Conservation (phyloP, 2,329 filamentous ascomycete species). For the Diaporthe vaccinii region DNA sequence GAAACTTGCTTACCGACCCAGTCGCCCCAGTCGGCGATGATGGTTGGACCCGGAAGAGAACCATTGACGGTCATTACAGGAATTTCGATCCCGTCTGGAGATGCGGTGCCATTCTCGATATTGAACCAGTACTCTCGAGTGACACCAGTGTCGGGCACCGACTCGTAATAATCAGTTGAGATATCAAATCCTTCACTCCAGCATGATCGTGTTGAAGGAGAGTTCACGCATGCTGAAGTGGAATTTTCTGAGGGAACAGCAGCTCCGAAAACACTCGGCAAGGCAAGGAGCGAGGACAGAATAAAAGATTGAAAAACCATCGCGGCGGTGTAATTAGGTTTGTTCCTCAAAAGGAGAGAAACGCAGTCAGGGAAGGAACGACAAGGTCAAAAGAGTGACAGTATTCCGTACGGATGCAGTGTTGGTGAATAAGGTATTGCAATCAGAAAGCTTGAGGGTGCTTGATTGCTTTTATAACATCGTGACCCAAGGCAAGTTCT, state of each 20-base stretch:
- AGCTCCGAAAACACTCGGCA: neutral
- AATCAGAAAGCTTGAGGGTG: neutral
- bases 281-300: neutral
- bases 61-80: slow-evolving; percentile 56
- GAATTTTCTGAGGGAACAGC: neutral
- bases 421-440: neutral
- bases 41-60: slow-evolving; percentile 36
- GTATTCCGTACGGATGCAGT: too few relatives aligned
- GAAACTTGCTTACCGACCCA: slow-evolving; percentile 49
- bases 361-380: neutral
- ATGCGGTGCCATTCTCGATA: slow-evolving; percentile 49
- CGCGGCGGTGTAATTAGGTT: neutral
- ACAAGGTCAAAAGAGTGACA: slow-evolving; percentile 12
- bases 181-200: slow-evolving; percentile 57
- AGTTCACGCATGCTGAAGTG: slow-evolving; percentile 43
- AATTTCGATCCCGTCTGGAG: slow-evolving; percentile 55
- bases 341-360: neutral
- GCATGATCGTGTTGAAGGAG: slow-evolving; percentile 46
- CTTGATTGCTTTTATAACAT: slow-evolving; percentile 2
- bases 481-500: neutral
- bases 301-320: slow-evolving; percentile 4
- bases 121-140: slow-evolving; percentile 56
- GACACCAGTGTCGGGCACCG: slow-evolving; percentile 55
- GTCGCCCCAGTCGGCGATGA: slow-evolving; percentile 53
- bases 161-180: slow-evolving; percentile 52